Percentiles rank a stretch among this genome's conserved stretches.
Conservation (phyloP, 306 rosid genomes). For the Calophaca sinica region DNA sequence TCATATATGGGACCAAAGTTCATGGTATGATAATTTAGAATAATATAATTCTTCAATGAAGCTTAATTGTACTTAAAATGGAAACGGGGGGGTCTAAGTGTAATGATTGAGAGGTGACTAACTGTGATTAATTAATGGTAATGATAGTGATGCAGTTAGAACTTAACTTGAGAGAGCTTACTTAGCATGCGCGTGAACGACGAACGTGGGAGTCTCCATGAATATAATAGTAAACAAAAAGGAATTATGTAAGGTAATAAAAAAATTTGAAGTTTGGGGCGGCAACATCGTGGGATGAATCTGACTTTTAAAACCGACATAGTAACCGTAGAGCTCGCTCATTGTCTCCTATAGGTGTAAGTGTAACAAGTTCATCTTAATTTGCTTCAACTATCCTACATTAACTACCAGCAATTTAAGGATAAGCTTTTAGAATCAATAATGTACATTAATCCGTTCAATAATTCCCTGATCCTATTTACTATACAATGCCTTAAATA, state of each 20-base stretch:
- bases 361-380: slow-evolving; percentile 21
- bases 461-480: neutral
- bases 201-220: slow-evolving; percentile 72
- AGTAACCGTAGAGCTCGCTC: slow-evolving; percentile 60
- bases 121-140: slow-evolving; percentile 45
- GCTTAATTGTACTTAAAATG: slow-evolving; percentile 34
- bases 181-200: slow-evolving; percentile 53
- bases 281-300: slow-evolving; percentile 81
- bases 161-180: too few species aligned
- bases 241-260: slow-evolving; percentile 53
- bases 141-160: slow-evolving; percentile 45
- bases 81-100: slow-evolving; percentile 37
- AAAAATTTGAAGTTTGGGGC: slow-evolving; percentile 44
- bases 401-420: neutral
- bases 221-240: slow-evolving; percentile 46
- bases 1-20: slow-evolving; percentile 59
- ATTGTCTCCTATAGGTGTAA: slow-evolving; percentile 47
- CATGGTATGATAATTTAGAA: slow-evolving; percentile 57
- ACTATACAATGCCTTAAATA: neutral
- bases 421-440: slow-evolving; percentile 2
- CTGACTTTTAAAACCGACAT: slow-evolving; percentile 60
- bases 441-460: slow-evolving; percentile 3
- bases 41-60: slow-evolving; percentile 42
- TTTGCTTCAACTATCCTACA: neutral
- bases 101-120: slow-evolving; percentile 57